These are phyloP conservation scores for Dothideomycetes sp. DNA, from an alignment of 2,329 filamentous ascomycete species.

Conservation along the genomic window DNA sequence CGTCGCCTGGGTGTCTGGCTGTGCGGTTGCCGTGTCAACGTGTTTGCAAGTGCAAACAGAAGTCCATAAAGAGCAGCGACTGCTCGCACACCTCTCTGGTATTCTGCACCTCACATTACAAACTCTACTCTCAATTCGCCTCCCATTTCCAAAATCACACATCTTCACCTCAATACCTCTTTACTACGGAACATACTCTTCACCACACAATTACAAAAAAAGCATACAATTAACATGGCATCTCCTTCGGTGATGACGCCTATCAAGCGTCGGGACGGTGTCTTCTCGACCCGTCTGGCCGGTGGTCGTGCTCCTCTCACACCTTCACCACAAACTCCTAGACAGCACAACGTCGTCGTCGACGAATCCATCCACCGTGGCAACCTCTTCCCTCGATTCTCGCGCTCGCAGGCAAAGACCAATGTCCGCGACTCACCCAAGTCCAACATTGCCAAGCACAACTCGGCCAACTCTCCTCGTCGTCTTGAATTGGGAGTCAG, in stretches of 20 bases:
- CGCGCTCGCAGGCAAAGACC: slow-evolving; percentile 57
- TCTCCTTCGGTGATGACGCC: slow-evolving; percentile 77
- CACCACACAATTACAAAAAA: slow-evolving; percentile 27
- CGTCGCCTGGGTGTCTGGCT: too few relatives aligned
- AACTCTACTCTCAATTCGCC: too few relatives aligned
- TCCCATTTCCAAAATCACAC: too few relatives aligned
- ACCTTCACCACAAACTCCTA: slow-evolving; percentile 70
- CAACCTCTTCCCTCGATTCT: slow-evolving; percentile 70
- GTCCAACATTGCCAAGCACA: slow-evolving; percentile 78
- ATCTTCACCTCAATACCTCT: slow-evolving; percentile 19
- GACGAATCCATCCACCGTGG: slow-evolving; percentile 63
- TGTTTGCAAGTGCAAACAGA: slow-evolving; percentile 13
- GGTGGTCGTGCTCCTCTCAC: slow-evolving; percentile 92
- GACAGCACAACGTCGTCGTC: slow-evolving; percentile 47
- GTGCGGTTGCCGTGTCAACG: slow-evolving; percentile 8
- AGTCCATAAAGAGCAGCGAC: slow-evolving; percentile 11
- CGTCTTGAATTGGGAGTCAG: slow-evolving; percentile 86
- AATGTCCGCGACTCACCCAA: slow-evolving; percentile 82
- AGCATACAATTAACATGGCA: slow-evolving; percentile 57
- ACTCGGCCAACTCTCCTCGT: slow-evolving; percentile 58
- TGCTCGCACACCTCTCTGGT: slow-evolving; percentile 1
- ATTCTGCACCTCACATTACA: not conserved
- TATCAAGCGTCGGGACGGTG: slow-evolving; percentile 84
- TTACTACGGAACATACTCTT: slow-evolving; percentile 30
- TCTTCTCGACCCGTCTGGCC: slow-evolving; percentile 87